Evolutionary conservation across 129 eudicot genomes (phyloP), one percentile per base, ranked within the genome.

Genomic region (Calendula officinalis): DNA sequence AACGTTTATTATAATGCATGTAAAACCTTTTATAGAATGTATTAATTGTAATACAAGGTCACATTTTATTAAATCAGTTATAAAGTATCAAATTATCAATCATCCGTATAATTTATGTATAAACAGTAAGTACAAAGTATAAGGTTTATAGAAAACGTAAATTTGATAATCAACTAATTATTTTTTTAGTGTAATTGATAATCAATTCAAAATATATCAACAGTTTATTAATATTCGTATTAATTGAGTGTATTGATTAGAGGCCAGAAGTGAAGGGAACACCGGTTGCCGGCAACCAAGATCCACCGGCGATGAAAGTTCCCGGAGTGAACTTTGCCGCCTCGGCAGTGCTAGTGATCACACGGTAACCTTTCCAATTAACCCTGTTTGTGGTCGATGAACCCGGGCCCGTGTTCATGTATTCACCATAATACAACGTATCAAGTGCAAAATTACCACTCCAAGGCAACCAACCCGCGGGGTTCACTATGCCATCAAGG

Each of bases 391-490:
- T 35, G 0, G 91, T 84, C 0, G 84, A 76, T 6, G 95, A 73
- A 39, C 91, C 95, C 0, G 88, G 82, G 0, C 95, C 91, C 36
- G 85, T 81, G 39, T 84, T 87, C 71, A 62, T 44, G 13, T 76
- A 87, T 69, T 87, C 95, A 0, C 86, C 95, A 49, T 87, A 87
- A 47, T 84, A 87, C 80, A 84, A 66, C 4, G 91, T 84, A 7
- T 47, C 42, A 5, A 87, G 79, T 1, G 91, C 91, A 4, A 84
- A 87, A 65, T 55, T 69, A 3, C 91, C 95, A 55, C 77, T 74
- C 91, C 91, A 87, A 3, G 85, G 84, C 71, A 67, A 2, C 95
- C 95, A 87, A 10, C 95, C 95, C 5, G 75, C 83, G 0, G 88
- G 86, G 57, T 76, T 53, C 47, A 87, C 77, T 13, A 81, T 68